Percentiles rank a stretch among this genome's conserved stretches.
Evolutionary conservation across 2,329 filamentous ascomycete species (phyloP).

Genomic region (Neofusicoccum sp.): DNA sequence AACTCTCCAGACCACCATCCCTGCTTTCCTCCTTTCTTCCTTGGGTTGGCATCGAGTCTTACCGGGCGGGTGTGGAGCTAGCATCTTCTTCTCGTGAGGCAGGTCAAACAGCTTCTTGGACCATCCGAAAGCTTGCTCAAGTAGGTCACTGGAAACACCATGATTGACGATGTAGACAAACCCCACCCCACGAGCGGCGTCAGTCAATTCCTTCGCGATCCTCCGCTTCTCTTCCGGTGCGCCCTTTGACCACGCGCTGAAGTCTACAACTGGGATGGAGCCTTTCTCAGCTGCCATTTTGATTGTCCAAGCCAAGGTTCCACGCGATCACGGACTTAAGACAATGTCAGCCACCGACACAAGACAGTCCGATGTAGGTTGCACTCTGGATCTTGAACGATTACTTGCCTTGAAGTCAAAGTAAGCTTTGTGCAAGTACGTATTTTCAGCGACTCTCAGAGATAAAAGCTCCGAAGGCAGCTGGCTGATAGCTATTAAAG

Average conservation of each 20-base stretch:
- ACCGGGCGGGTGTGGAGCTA: constrained; percentile 53
- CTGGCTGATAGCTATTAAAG: constrained; percentile 8
- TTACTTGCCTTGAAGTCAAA: neutral
- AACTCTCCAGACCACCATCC: neutral
- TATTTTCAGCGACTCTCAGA: too few relatives aligned
- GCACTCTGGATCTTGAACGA: neutral
- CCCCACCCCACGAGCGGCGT: constrained; percentile 48
- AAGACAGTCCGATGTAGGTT: neutral
- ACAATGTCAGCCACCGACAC: neutral
- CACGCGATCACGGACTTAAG: neutral
- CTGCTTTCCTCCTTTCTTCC: too few relatives aligned
- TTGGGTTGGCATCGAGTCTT: neutral
- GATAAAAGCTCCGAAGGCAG: neutral
- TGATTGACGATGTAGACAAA: constrained; percentile 55
- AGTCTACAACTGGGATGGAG: constrained; percentile 46
- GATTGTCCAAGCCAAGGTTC: neutral
- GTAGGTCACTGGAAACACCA: constrained; percentile 41
- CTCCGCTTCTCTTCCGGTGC: constrained; percentile 32
- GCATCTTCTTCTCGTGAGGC: constrained; percentile 49
- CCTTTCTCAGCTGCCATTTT: neutral
- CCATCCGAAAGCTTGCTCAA: constrained; percentile 50
- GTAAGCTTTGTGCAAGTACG: too few relatives aligned
- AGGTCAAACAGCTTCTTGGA: constrained; percentile 50
- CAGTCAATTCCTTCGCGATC: constrained; percentile 42
- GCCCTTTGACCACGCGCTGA: constrained; percentile 37